These are phyloP conservation scores for Colletotrichum sp. DNA, from an alignment of 2,329 filamentous ascomycete genomes.

Conservation along the genomic window DNA sequence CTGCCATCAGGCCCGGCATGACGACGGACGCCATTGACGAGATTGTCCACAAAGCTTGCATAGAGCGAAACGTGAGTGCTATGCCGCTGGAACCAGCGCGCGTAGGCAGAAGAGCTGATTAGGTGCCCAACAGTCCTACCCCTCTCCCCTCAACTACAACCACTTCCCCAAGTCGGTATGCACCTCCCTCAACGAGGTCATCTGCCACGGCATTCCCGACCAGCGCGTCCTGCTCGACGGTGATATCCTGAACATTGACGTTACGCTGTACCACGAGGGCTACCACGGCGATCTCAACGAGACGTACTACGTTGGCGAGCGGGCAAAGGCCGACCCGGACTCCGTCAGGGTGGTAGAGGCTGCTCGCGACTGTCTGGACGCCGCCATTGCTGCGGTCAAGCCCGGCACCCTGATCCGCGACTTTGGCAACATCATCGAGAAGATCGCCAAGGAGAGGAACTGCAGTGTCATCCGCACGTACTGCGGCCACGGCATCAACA, in stretches of 20 bases:
- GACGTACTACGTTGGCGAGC: constrained; percentile 96
- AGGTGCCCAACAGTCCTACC: constrained; percentile 72
- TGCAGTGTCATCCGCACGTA: constrained; percentile 96
- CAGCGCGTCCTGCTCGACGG: constrained; percentile 85
- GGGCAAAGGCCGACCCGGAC: constrained; percentile 82
- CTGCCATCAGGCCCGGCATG: constrained; percentile 84
- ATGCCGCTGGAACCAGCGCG: not conserved
- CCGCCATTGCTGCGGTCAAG: constrained; percentile 90
- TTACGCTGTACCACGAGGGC: constrained; percentile 91
- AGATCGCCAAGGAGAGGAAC: constrained; percentile 82
- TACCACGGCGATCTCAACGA: constrained; percentile 98
- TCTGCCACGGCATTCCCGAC: constrained; percentile 98
- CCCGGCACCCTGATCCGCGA: constrained; percentile 92
- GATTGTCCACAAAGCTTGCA: constrained; percentile 90
- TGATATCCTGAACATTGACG: constrained; percentile 96
- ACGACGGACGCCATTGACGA: constrained; percentile 96
- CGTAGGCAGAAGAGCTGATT: not conserved
- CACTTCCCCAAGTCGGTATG: constrained; percentile 98
- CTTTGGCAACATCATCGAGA: constrained; percentile 94
- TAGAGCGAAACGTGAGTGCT: constrained; percentile 82
- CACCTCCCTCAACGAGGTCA: constrained; percentile 95
- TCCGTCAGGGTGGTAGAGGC: constrained; percentile 90
- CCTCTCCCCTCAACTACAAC: constrained; percentile 93
- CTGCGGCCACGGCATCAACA: constrained; percentile 94
- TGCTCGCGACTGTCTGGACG: constrained; percentile 85